These are phyloP conservation scores for Alternaria burnsii DNA, from an alignment of 2,329 filamentous ascomycete species.

Conservation along the genomic window DNA sequence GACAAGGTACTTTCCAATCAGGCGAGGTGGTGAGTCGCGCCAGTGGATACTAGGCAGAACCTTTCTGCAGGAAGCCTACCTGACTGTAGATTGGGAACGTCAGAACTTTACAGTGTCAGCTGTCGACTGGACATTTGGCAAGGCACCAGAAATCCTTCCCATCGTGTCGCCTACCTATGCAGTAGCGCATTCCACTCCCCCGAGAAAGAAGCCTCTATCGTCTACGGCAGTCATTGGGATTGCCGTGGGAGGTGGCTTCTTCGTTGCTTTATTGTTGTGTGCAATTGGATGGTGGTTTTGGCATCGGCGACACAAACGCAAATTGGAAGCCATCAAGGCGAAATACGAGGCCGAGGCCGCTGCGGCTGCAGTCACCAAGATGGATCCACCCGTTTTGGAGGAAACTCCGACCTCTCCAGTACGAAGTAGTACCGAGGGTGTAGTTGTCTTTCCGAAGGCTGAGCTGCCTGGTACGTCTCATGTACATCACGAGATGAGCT, in stretches of 20 bases:
- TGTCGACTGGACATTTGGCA: conserved; percentile 43
- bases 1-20: conserved; percentile 72
- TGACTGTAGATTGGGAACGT: conserved; percentile 60
- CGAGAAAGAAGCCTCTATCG: conserved; percentile 17
- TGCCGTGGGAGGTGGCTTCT: conserved; percentile 51
- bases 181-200: neutral
- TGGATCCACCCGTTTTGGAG: conserved; percentile 29
- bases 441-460: conserved; percentile 56
- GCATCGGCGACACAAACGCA: conserved; percentile 36
- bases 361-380: conserved; percentile 31
- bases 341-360: conserved; percentile 34
- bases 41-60: conserved; percentile 71
- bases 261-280: conserved; percentile 42
- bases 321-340: conserved; percentile 33
- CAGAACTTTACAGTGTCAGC: conserved; percentile 58
- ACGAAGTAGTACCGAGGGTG: conserved; percentile 30
- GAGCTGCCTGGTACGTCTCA: conserved; percentile 52
- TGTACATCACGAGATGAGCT: conserved; percentile 25
- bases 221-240: conserved; percentile 56
- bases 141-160: conserved; percentile 38
- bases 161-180: conserved; percentile 45
- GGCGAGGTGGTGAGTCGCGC: conserved; percentile 61
- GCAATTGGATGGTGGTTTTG: conserved; percentile 48
- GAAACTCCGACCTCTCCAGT: conserved; percentile 34
- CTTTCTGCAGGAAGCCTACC: conserved; percentile 73